Percentiles rank a stretch among this genome's conserved stretches.
phyloP scores from a whole-genome alignment of 257 asterid genomes.

The Cordia subcordata region DNA sequence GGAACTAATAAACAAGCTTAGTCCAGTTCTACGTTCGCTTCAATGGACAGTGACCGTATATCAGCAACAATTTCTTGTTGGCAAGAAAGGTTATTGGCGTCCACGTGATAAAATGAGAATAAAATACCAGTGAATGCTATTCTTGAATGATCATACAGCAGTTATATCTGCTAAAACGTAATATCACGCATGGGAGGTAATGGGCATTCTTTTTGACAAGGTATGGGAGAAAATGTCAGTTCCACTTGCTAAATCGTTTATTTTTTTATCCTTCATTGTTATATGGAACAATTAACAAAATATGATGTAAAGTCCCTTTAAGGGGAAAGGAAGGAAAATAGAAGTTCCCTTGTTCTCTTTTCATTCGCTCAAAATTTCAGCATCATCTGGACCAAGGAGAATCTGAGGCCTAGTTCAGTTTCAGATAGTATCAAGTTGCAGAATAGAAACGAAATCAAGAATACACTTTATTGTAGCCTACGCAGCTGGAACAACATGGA shows the following conservation, averaged over 20 bases:
- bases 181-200: background rate
- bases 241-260: background rate
- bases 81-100: conserved; percentile 82
- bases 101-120: conserved; percentile 33
- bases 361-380: no score
- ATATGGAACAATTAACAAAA: background rate
- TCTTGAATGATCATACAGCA: background rate
- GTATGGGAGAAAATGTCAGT: background rate
- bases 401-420: no score
- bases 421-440: no score
- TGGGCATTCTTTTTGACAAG: background rate
- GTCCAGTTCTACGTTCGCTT: conserved; percentile 58
- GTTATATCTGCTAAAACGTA: background rate
- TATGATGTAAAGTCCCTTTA: background rate
- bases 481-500: no score
- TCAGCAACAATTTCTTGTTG: conserved; percentile 77
- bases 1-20: conserved; percentile 46
- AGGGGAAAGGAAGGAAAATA: background rate
- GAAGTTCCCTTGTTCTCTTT: background rate
- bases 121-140: conserved; percentile 1
- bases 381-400: no score
- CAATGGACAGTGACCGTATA: conserved; percentile 66
- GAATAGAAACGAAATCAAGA: no score
- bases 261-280: no score
- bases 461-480: no score